Conservation (phyloP, 208 protist genomes). For the Tritrichomonas musculus region DNA sequence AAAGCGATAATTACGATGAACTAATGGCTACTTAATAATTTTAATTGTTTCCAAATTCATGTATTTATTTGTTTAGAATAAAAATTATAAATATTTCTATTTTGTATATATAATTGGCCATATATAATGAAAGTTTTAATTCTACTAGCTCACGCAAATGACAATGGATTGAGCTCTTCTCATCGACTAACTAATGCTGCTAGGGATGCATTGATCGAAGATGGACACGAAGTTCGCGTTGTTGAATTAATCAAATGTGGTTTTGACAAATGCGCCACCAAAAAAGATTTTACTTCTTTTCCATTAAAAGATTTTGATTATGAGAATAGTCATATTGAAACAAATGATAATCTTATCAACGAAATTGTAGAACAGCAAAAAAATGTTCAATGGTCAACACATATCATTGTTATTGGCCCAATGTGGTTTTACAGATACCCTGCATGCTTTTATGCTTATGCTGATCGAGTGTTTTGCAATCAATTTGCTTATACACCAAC, state of each 20-base stretch:
- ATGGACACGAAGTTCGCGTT: background rate
- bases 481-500: background rate
- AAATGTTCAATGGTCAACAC: background rate
- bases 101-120: no score
- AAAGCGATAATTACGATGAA: no score
- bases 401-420: conserved; percentile 13
- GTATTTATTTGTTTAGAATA: no score
- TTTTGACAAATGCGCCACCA: background rate
- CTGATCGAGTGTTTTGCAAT: background rate
- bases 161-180: background rate
- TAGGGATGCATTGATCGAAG: background rate
- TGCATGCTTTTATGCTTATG: background rate
- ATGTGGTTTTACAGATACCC: conserved; percentile 15
- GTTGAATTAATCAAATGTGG: background rate
- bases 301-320: background rate
- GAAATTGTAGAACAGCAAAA: background rate
- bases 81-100: no score
- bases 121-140: background rate
- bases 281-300: background rate
- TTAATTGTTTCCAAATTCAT: no score
- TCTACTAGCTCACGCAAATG: background rate
- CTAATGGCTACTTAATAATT: no score
- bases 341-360: background rate
- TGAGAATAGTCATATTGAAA: background rate
- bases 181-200: background rate